Percentiles rank a stretch among this genome's conserved stretches.
These are phyloP conservation scores for Heliamphora ciliata DNA, from an alignment of 179 eudicot genomes.

Conservation along the genomic window DNA sequence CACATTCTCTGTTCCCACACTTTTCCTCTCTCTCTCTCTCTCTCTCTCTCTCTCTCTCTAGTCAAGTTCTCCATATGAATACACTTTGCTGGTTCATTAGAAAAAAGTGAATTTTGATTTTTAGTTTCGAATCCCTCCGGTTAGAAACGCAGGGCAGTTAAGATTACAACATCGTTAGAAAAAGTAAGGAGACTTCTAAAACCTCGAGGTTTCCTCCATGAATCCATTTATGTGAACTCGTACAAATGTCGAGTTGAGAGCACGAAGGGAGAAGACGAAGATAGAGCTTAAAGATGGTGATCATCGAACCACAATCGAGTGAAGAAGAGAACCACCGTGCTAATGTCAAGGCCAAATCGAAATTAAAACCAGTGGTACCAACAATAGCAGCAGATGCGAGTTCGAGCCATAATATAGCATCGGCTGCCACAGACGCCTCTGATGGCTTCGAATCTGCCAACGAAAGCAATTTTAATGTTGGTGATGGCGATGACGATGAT, in stretches of 20 bases:
- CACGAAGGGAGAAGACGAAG: not conserved
- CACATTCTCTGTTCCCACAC: too few relatives aligned
- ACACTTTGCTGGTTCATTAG: too few relatives aligned
- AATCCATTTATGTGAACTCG: too few relatives aligned
- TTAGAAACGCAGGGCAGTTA: too few relatives aligned
- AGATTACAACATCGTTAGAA: too few relatives aligned
- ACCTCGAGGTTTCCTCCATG: too few relatives aligned
- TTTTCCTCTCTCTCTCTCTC: too few relatives aligned
- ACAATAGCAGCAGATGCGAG: not conserved
- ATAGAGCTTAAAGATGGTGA: slow-evolving; percentile 23
- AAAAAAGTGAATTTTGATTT: too few relatives aligned
- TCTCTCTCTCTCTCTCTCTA: too few relatives aligned
- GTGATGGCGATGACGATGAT: slow-evolving; percentile 9
- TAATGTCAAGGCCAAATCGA: not conserved
- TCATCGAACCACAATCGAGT: slow-evolving; percentile 19
- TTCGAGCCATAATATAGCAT: not conserved
- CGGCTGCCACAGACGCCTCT: slow-evolving; percentile 20
- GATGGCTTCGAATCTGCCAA: slow-evolving; percentile 68
- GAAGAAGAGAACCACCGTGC: slow-evolving; percentile 1
- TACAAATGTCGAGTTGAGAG: not conserved
- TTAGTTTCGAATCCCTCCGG: too few relatives aligned
- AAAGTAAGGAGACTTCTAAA: too few relatives aligned
- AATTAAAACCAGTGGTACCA: not conserved
- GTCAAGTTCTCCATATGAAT: too few relatives aligned
- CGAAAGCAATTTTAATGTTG: slow-evolving; percentile 40